Evolutionary conservation across 805 yeast genomes (phyloP), one percentile per base, ranked within the genome.

Genomic region (Yamadazyma olivae): DNA sequence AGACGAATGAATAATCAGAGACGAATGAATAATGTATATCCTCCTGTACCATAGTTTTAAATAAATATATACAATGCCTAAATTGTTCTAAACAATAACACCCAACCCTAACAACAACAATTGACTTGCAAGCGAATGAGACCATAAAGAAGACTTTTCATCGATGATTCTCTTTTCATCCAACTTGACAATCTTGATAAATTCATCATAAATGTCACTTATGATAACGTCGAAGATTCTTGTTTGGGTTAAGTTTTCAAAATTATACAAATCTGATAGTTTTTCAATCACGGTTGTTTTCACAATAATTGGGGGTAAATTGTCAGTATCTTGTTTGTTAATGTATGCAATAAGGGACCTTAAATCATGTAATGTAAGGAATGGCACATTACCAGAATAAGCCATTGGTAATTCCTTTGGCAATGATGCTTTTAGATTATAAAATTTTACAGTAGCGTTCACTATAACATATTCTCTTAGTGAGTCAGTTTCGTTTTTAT

Each of bases 371-470:
- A 77, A 55, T 1, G 81, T 67, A 5, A 83, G 59, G 37, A 80
- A 79, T 12, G 81, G 77, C 21, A 74, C 67, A 0, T 74, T 71
- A 1, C 74, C 70, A 1, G 73, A 51, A 5, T 61, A 50, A 4
- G 85, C 72, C 44, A 74, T 57, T 3, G 65, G 67, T 3, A 87
- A 76, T 27, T 71, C 53, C 19, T 57, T 50, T 0, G 72, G 87
- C 29, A 72, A 54, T 4, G 64, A 61, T 0, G 86, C 87, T 43
- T 70, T 77, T 40, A 83, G 56, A 45, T 83, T 83, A 40, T 67
- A 69, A 49, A 84, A 79, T 38, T 76, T 77, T 18, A 84, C 68
- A 44, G 76, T 81, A 44, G 81, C 69, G 53, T 83, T 86, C 39
- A 84, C 68, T 19, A 84, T 77, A 23, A 83, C 77, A 51, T 85